Base-by-base conservation (phyloP, 2,329 filamentous ascomycete genomes). In the Cordyceps militaris region DNA sequence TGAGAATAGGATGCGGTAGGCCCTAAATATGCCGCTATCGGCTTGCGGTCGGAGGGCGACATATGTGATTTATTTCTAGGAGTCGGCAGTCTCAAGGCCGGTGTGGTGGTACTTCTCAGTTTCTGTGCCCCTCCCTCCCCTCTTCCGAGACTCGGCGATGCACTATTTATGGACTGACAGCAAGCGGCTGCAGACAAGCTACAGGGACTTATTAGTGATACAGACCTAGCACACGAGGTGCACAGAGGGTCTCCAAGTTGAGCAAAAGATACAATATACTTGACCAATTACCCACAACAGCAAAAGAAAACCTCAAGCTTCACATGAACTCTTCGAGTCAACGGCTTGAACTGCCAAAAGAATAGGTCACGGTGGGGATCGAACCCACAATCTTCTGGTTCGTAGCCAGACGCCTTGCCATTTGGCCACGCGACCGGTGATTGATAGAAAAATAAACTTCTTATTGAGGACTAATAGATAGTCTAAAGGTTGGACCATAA, bases 371-470 rank as follows among this genome's bases (percentile, higher is more conserved):
- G 58, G 58, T 59, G 58, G 58, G 58, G 58, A 59, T 59, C 58
- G 58, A 59, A 59, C 58, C 58, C 58, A 59, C 58, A 59, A 59
- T 59, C 58, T 59, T 59, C 58, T 59, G 58, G 53, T 59, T 59
- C 58, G 58, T 59, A 59, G 58, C 53, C 58, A 59, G 58, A 59
- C 58, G 58, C 58, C 58, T 59, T 59, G 58, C 58, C 58, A 59
- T 59, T 59, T 59, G 58, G 58, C 58, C 58, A 59, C 58, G 58
- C 52, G 58, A 59, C 58, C 53, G 1, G 4, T 26, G 38, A 14
- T 56, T 38, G 26, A 34, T 24, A n/a, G 42, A 19, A 44, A 21
- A 19, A 9, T 8, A 16, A 8, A 11, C 21, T 10, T 10, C 28
- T 50, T 51, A 56, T 56, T 56, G 19, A 16, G 3, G 3, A 16